Conservation (phyloP, 257 asterid genomes). For the Solanum corneliomulleri region DNA sequence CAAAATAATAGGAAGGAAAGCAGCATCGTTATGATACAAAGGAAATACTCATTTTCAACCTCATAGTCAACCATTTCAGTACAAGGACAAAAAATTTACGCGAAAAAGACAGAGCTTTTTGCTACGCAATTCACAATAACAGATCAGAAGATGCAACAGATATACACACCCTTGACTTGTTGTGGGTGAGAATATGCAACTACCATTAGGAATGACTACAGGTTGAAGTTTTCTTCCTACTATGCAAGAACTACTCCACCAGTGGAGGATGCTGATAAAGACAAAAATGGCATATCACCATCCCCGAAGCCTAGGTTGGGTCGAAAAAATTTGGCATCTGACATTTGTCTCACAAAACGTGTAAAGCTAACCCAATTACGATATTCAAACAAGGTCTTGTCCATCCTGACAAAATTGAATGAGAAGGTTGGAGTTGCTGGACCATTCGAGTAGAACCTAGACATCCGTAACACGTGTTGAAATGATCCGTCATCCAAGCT, state of each 20-base stretch:
- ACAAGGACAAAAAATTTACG: not conserved
- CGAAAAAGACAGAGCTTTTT: not conserved
- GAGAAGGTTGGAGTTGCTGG: conserved; percentile 39
- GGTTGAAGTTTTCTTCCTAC: conserved; percentile 15
- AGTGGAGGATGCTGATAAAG: conserved; percentile 29
- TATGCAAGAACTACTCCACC: conserved; percentile 35
- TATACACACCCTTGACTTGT: conserved; percentile 2
- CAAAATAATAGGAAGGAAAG: conserved; percentile 25
- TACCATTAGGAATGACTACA: not conserved
- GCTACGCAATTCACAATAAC: conserved; percentile 10
- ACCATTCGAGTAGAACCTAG: conserved; percentile 43
- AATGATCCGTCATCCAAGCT: conserved; percentile 48
- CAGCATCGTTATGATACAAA: conserved; percentile 10
- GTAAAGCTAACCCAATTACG: conserved; percentile 51
- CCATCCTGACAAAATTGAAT: conserved; percentile 69
- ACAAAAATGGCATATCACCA: conserved; percentile 18
- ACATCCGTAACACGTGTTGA: conserved; percentile 51
- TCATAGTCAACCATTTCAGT: not conserved
- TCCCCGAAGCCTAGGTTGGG: conserved; percentile 40
- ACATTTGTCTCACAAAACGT: conserved; percentile 53
- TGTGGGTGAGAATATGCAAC: not conserved
- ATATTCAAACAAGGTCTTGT: conserved; percentile 38
- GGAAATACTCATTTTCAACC: not conserved
- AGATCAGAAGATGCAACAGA: conserved; percentile 2
- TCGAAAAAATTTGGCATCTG: conserved; percentile 29